These are phyloP conservation scores for Penicillium freii DNA, from an alignment of 2,329 filamentous ascomycete species.

Conservation along the genomic window DNA sequence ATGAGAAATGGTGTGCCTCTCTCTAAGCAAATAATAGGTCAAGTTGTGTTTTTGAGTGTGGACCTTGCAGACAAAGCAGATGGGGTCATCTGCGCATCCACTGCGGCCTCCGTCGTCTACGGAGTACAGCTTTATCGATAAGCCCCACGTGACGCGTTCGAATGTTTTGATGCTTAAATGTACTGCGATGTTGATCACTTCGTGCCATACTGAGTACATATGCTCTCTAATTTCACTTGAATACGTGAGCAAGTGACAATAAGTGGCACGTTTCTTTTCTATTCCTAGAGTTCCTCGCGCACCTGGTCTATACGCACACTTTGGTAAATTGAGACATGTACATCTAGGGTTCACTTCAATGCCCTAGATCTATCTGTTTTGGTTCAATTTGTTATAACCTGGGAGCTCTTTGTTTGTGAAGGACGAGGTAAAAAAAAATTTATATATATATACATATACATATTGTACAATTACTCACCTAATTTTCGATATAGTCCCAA, in stretches of 20 bases:
- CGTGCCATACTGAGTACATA: too few relatives aligned
- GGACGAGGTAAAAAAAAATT: not conserved
- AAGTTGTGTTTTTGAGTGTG: not conserved
- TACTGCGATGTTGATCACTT: too few relatives aligned
- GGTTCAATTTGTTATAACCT: not conserved
- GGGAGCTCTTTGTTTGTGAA: not conserved
- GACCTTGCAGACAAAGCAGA: not conserved
- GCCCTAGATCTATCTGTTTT: not conserved
- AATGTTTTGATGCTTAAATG: too few relatives aligned
- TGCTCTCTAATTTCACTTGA: too few relatives aligned
- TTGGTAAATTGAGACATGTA: too few relatives aligned
- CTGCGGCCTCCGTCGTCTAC: not conserved
- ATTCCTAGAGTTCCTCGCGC: too few relatives aligned
- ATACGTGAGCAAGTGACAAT: too few relatives aligned
- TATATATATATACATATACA: too few relatives aligned
- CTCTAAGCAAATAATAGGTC: not conserved
- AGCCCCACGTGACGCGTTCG: conserved; percentile 21
- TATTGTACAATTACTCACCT: not conserved
- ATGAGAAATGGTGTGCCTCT: not conserved
- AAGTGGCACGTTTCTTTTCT: too few relatives aligned
- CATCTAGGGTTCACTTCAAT: not conserved
- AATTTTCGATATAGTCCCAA: not conserved
- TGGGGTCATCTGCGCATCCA: not conserved
- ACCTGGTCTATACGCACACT: too few relatives aligned
- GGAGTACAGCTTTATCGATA: conserved; percentile 34